Percentiles rank a stretch among this genome's conserved stretches.
These are phyloP conservation scores for Botrytis fabae DNA, from an alignment of 2,329 filamentous ascomycete genomes.

Conservation along the genomic window DNA sequence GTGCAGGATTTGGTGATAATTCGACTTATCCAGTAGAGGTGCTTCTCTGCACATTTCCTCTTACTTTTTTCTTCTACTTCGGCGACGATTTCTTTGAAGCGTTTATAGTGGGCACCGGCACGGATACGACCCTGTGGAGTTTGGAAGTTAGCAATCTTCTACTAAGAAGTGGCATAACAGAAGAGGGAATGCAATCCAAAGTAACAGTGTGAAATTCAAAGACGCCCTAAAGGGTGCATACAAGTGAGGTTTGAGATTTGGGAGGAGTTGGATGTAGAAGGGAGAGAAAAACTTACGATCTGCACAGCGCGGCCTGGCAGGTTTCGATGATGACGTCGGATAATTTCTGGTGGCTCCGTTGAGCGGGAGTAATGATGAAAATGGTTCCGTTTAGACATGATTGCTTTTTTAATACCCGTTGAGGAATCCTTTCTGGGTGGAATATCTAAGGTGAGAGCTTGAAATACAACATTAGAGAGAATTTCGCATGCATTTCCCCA, in stretches of 20 bases:
- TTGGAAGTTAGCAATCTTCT: background rate
- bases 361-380: conserved; percentile 1
- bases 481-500: conserved; percentile 16
- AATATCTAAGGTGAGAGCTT: background rate
- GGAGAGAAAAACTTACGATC: background rate
- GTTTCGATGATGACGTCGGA: background rate
- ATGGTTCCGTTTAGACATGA: background rate
- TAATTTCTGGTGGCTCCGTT: background rate
- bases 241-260: background rate
- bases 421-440: background rate
- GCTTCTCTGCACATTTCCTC: background rate
- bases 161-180: too few species aligned
- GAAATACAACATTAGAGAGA: background rate
- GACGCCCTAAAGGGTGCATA: background rate
- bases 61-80: background rate
- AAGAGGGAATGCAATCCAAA: background rate
- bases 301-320: background rate
- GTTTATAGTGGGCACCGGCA: background rate
- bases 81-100: background rate
- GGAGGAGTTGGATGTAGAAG: background rate
- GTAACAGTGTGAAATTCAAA: background rate
- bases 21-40: conserved; percentile 11
- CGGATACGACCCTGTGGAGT: background rate
- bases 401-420: background rate
- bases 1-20: background rate